Evolutionary conservation across 2,329 filamentous ascomycete genomes (phyloP), one percentile per base, ranked within the genome.

Genomic region (Ophiocordyceps sinensis): DNA sequence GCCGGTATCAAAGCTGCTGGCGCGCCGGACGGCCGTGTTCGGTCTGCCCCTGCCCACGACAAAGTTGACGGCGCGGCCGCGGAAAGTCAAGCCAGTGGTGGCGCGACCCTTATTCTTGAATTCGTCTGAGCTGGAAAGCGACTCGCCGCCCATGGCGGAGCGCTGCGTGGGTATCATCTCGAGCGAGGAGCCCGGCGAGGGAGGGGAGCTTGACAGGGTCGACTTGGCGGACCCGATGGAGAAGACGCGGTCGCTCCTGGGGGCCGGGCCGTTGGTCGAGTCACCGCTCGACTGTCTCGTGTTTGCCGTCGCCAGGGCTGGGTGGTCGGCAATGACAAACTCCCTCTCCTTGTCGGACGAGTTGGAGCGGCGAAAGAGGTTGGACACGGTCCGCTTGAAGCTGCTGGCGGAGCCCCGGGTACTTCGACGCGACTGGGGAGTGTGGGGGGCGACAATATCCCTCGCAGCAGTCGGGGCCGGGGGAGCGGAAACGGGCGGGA

Each of bases 51-150:
- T 42, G 44, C 52, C 44, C 43, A 47, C 58, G 38, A 61, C 62
- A 44, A 74, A 73, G 48, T 70, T 68, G 40, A 73, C 63, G 13
- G 62, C 64, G 14, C 64, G 66, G 17, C 63, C 61, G 35, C 69
- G 67, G 3, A 76, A 47, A 9, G 59, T 63, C 19, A 75, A 52
- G 21, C 70, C 70, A 5, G 73, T 77, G 3, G 64, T 62, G 5
- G 69, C 63, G 14, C 71, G 66, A 43, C 62, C 62, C 57, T 75
- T 77, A 47, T 63, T 65, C 41, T 62, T 60, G 39, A 73, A 70
- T 44, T 71, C 69, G 3, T 61, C 58, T 3, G 63, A 53, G 1
- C 53, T 60, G 10, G 71, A 66, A 28, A 70, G 49, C 31, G 53
- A 55, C 34, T 59, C 53, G 29, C 54, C 44, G 29, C 45, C 41